Base-by-base conservation (phyloP, 768 basidiomycete species). In the Tulasnella sp. region DNA sequence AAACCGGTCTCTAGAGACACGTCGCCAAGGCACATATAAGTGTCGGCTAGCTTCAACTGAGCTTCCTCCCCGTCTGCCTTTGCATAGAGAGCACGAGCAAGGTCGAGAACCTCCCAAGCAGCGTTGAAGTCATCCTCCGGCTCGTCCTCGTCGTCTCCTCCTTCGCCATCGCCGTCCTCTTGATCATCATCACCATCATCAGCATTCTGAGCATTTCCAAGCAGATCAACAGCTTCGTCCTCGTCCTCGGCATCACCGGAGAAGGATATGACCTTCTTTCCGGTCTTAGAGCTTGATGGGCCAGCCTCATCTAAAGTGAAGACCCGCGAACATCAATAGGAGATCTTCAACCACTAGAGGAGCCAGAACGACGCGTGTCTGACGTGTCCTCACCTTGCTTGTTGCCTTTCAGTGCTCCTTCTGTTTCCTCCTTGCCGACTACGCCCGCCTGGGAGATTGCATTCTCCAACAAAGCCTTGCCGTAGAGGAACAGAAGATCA, bases 41-140 rank as follows among this genome's bases (percentile, higher is more conserved):
- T 94, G 82, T 98, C 96, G 4, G 97, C 97, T 76, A 97, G 89
- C 87, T 94, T 95, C 77, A 97, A 89, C 84, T 90, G 92, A 48
- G 90, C 86, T 78, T 90, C 89, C 40, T 89, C 90, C 12, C 88
- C 88, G 7, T 89, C 87, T 81, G 90, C 89, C 85, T 93, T 93
- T 82, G 92, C 91, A 83, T 95, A 96, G 81, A 97, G 93, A 16
- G 93, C 91, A 58, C 97, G 89, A 31, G 97, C 97, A 79, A 97
- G 91, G 83, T 99, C 98, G n/a, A 99, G 89, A 3, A 97, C 93
- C 84, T 98, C 95, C 96, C 97, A 99, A 18, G 98, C 96, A 37
- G 95, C 96, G 83, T 97, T 98, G 86, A 98, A 98, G 84, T 99
- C 98, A 83, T 99, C 98, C 83, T 98, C 97, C 0, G 95, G 95